Conservation (phyloP, 352 stramenopile genomes). For the Thraustochytrium striatum region DNA sequence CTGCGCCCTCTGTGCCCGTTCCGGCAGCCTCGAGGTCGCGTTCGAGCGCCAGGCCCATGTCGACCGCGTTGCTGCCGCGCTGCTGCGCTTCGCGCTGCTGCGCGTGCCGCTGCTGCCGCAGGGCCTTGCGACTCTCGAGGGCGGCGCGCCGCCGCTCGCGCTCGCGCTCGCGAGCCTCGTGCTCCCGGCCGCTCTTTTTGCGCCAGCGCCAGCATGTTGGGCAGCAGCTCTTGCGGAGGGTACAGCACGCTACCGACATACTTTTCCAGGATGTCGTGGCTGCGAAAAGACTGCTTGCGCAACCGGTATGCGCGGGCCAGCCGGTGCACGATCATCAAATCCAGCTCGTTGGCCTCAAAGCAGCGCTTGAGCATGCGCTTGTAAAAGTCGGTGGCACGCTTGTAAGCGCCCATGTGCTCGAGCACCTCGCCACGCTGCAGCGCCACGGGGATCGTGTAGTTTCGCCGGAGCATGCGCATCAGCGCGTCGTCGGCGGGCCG, state of each 20-base stretch:
- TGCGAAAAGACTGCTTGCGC: conserved; percentile 1
- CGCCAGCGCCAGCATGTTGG: not conserved
- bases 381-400: conserved; percentile 24
- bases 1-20: not conserved
- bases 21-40: not conserved
- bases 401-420: conserved; percentile 31
- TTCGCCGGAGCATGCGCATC: conserved; percentile 1
- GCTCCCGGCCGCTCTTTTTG: not conserved
- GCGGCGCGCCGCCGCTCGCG: conserved; percentile 2
- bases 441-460: not conserved
- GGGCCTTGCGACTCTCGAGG: not conserved
- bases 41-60: conserved; percentile 18
- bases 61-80: not conserved
- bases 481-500: not conserved
- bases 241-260: conserved; percentile 21
- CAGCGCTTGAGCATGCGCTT: not conserved
- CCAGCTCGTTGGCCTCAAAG: not conserved
- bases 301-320: conserved; percentile 22
- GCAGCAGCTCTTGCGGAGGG: not conserved
- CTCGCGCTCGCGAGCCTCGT: not conserved
- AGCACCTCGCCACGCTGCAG: not conserved
- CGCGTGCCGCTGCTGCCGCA: too few species aligned
- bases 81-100: not conserved
- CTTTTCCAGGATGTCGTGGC: not conserved
- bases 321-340: not conserved